Evolutionary conservation across 345 rosid genomes (phyloP).

Genomic region (Stellera chamaejasme): DNA sequence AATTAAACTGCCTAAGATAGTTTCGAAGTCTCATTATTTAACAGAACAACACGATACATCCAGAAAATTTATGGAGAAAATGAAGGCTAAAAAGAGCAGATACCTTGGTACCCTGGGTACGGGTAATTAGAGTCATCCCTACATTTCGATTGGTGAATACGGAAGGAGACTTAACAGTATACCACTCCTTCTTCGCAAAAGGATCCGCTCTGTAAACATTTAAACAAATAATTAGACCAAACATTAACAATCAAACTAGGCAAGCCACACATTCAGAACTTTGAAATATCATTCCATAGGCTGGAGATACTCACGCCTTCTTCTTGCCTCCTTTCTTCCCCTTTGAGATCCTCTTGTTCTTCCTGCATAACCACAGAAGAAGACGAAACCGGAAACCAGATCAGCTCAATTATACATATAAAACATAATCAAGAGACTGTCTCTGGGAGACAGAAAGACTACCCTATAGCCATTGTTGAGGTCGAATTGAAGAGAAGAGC

Average conservation of each 20-base stretch:
- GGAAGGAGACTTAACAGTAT: constrained; percentile 92
- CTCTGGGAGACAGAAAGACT: not conserved
- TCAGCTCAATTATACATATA: not conserved
- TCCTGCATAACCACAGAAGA: constrained; percentile 24
- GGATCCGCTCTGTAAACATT: constrained; percentile 59
- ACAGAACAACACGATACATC: too few species aligned
- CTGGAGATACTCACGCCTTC: constrained; percentile 57
- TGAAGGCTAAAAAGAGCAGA: too few species aligned
- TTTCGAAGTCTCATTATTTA: too few species aligned
- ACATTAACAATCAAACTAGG: not conserved
- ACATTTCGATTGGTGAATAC: constrained; percentile 52
- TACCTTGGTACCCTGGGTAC: constrained; percentile 98
- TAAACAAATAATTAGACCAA: not conserved
- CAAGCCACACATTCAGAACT: not conserved
- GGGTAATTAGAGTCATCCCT: constrained; percentile 83
- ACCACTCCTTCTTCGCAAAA: constrained; percentile 96
- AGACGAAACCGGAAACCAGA: not conserved
- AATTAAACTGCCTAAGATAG: too few species aligned
- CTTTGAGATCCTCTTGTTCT: constrained; percentile 97
- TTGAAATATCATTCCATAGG: not conserved
- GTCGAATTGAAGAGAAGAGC: too few species aligned
- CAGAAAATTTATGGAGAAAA: too few species aligned
- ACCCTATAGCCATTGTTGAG: constrained; percentile 16
- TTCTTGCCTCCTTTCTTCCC: constrained; percentile 96
- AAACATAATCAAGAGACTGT: not conserved